phyloP scores from a whole-genome alignment of 768 basidiomycete genomes.

The Boletales sp. region DNA sequence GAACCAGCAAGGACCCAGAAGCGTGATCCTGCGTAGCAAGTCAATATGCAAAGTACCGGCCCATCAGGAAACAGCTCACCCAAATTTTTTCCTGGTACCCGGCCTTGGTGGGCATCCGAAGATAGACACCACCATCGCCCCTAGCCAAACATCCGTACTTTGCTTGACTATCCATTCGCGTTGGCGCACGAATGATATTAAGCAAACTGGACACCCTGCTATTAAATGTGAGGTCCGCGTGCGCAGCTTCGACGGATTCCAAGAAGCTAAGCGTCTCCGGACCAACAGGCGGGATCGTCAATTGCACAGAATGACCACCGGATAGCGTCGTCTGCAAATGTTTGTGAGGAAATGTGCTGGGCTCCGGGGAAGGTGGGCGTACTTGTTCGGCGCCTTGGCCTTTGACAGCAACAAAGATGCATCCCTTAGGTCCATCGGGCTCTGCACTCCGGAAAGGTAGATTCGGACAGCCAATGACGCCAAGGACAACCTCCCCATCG shows the following conservation, averaged over 20 bases:
- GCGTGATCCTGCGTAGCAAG: slow-evolving; percentile 72
- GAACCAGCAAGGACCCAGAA: slow-evolving; percentile 76
- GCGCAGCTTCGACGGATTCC: slow-evolving; percentile 89
- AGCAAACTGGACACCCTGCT: slow-evolving; percentile 65
- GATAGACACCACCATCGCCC: slow-evolving; percentile 81
- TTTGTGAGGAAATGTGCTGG: background rate
- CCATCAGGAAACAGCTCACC: slow-evolving; percentile 41
- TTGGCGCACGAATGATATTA: slow-evolving; percentile 58
- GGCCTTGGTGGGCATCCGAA: slow-evolving; percentile 72
- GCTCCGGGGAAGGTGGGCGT: background rate
- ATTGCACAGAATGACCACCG: slow-evolving; percentile 43
- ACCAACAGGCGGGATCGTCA: slow-evolving; percentile 46
- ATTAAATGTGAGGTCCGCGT: slow-evolving; percentile 87
- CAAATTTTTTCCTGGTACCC: slow-evolving; percentile 96
- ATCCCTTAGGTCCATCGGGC: slow-evolving; percentile 64
- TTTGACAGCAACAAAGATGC: slow-evolving; percentile 82
- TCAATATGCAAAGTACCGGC: too few species aligned
- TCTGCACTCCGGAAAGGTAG: slow-evolving; percentile 54
- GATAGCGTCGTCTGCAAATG: slow-evolving; percentile 48
- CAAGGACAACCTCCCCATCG: slow-evolving; percentile 73
- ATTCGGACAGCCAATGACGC: slow-evolving; percentile 92
- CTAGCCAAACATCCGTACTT: slow-evolving; percentile 88
- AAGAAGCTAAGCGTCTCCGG: slow-evolving; percentile 61
- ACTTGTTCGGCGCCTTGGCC: slow-evolving; percentile 83
- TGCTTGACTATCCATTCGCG: slow-evolving; percentile 94